Conservation (phyloP, 78 protist species). For the Cavenderia fasciculata region DNA sequence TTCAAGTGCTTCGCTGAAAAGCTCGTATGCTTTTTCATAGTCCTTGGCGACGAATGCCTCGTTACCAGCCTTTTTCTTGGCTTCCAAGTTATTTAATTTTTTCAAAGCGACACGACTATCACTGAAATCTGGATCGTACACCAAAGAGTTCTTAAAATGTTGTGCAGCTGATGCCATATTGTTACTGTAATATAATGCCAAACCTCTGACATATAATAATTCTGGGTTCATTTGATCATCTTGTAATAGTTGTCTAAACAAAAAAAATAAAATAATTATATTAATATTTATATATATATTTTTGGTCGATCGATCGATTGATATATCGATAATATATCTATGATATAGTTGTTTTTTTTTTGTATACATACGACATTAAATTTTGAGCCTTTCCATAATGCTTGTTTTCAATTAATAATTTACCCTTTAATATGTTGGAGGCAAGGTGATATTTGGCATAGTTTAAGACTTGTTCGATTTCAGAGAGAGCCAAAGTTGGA, state of each 20-base stretch:
- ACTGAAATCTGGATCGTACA: constrained; percentile 69
- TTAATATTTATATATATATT: neutral
- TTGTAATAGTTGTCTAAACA: constrained; percentile 42
- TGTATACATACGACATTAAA: constrained; percentile 53
- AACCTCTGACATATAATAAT: constrained; percentile 66
- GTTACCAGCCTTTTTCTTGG: constrained; percentile 79
- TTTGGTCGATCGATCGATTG: too few relatives aligned
- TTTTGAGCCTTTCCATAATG: constrained; percentile 52
- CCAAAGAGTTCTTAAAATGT: constrained; percentile 36
- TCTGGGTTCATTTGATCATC: constrained; percentile 59
- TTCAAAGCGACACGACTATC: constrained; percentile 57
- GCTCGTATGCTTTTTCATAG: constrained; percentile 67
- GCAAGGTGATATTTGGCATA: constrained; percentile 9
- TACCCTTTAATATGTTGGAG: constrained; percentile 18
- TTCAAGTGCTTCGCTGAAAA: constrained; percentile 80
- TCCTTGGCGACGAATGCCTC: constrained; percentile 62
- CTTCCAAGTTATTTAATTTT: constrained; percentile 24
- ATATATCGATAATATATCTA: too few relatives aligned
- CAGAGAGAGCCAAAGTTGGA: neutral
- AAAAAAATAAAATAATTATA: neutral
- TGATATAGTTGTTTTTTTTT: too few relatives aligned
- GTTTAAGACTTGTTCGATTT: constrained; percentile 25
- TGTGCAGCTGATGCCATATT: constrained; percentile 31
- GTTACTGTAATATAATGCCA: constrained; percentile 55
- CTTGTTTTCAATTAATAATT: constrained; percentile 31